Conservation (phyloP, 2,329 filamentous ascomycete genomes). For the Paradendryphiella salina region DNA sequence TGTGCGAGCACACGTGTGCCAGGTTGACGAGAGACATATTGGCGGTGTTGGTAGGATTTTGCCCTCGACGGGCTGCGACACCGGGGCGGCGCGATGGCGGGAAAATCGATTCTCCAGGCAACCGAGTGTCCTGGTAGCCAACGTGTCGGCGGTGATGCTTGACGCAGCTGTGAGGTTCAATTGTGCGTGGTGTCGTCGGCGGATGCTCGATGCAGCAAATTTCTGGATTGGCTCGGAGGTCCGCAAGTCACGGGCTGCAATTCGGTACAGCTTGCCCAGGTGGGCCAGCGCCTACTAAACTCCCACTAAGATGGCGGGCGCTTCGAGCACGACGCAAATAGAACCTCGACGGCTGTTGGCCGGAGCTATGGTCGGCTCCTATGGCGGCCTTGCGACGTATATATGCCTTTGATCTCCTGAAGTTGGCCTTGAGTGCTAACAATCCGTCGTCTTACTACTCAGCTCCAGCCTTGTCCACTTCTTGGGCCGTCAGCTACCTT, state of each 20-base stretch:
- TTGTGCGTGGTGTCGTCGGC: slow-evolving; percentile 27
- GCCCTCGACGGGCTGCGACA: slow-evolving; percentile 38
- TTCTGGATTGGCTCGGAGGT: slow-evolving; percentile 36
- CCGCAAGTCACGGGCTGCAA: slow-evolving; percentile 32
- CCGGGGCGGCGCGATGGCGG: slow-evolving; percentile 14
- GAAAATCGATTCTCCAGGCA: not conserved
- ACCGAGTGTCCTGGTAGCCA: not conserved
- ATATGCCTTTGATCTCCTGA: slow-evolving; percentile 20
- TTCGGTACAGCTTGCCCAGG: slow-evolving; percentile 19
- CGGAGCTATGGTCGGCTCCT: slow-evolving; percentile 16
- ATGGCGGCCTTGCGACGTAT: slow-evolving; percentile 20
- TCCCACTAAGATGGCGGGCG: slow-evolving; percentile 33
- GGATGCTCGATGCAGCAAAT: slow-evolving; percentile 31
- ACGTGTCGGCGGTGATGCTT: slow-evolving; percentile 7
- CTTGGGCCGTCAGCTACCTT: slow-evolving; percentile 11
- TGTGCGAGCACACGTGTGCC: slow-evolving; percentile 81
- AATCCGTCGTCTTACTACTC: slow-evolving; percentile 7
- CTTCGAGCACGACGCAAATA: slow-evolving; percentile 44
- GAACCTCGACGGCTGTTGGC: slow-evolving; percentile 29
- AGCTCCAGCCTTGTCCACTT: slow-evolving; percentile 5
- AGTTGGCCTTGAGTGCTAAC: slow-evolving; percentile 20
- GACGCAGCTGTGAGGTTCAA: slow-evolving; percentile 22
- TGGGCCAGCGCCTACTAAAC: slow-evolving; percentile 20
- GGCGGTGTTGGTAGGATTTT: slow-evolving; percentile 20
- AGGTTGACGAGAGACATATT: slow-evolving; percentile 75